A percentile compares a stretch with the other conserved stretches of the same genome.
phyloP scores from a whole-genome alignment of 139 green algal genomes.

The Gonium pectorale region DNA sequence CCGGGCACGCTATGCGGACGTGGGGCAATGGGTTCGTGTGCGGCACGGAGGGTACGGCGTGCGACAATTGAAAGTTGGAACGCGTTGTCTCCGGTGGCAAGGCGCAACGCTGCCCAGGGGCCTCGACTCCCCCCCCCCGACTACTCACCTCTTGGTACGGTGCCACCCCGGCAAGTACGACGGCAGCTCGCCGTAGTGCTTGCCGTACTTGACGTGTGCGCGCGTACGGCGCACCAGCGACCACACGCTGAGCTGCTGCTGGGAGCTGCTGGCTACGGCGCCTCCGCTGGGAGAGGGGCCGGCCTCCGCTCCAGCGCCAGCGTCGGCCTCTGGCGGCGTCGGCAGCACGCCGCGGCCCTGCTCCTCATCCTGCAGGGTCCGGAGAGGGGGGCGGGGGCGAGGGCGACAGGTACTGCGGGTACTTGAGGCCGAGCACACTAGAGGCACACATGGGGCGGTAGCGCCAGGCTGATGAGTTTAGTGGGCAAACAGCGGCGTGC shows the following conservation, averaged over 20 bases:
- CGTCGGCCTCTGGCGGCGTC: neutral
- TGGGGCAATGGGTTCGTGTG: too few species aligned
- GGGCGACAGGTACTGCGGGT: neutral
- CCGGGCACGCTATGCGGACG: too few species aligned
- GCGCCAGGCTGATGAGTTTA: neutral
- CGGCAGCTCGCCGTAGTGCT: neutral
- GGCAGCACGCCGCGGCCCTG: slow-evolving; percentile 12
- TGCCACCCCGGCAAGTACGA: slow-evolving; percentile 37
- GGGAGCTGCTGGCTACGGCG: neutral
- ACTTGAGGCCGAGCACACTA: neutral
- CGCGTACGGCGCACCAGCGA: slow-evolving; percentile 18
- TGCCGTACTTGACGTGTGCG: slow-evolving; percentile 13
- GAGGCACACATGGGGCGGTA: neutral
- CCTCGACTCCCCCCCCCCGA: too few species aligned
- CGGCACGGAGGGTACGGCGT: too few species aligned
- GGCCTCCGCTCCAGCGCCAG: neutral
- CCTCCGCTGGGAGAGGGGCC: neutral
- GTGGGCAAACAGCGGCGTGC: neutral
- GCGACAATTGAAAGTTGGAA: too few species aligned
- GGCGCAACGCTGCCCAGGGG: too few species aligned
- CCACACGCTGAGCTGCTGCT: slow-evolving; percentile 17
- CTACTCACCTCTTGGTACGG: slow-evolving; percentile 18
- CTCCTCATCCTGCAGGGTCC: neutral
- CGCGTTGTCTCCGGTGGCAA: too few species aligned
- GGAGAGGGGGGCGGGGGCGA: neutral